Conservation (phyloP, 2,329 filamentous ascomycete species). For the Scolecobasidium constrictum region DNA sequence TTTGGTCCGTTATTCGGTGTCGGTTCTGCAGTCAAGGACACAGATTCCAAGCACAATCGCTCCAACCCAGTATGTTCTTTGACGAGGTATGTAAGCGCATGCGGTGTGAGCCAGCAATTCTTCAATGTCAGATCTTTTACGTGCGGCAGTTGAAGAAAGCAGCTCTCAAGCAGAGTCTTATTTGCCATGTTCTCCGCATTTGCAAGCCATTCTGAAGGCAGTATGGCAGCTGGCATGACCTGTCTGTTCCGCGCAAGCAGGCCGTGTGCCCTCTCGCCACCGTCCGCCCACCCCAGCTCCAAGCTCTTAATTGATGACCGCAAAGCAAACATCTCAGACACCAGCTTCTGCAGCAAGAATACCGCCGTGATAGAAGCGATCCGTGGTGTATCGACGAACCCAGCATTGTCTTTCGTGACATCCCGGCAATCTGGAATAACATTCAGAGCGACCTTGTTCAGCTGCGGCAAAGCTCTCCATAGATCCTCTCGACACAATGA, state of each 20-base stretch:
- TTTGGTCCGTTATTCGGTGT: neutral
- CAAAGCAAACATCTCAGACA: slow-evolving; percentile 39
- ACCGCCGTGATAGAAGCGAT: slow-evolving; percentile 44
- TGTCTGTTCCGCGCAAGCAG: slow-evolving; percentile 50
- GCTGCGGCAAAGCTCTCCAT: slow-evolving; percentile 46
- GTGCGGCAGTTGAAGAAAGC: slow-evolving; percentile 43
- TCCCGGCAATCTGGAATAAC: slow-evolving; percentile 58
- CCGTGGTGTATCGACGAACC: slow-evolving; percentile 36
- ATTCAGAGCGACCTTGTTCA: slow-evolving; percentile 46
- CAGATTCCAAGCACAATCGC: slow-evolving; percentile 49
- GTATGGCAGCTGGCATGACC: slow-evolving; percentile 51
- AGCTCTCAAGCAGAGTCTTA: slow-evolving; percentile 11
- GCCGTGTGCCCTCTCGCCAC: slow-evolving; percentile 56
- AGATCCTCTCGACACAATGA: slow-evolving; percentile 47
- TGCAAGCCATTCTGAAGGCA: slow-evolving; percentile 22
- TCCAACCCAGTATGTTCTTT: slow-evolving; percentile 38
- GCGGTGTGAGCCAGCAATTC: slow-evolving; percentile 59
- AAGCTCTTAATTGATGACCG: slow-evolving; percentile 44
- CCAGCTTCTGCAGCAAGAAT: slow-evolving; percentile 39
- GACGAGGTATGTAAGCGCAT: slow-evolving; percentile 43
- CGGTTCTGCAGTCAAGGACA: slow-evolving; percentile 40
- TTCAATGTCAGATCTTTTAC: slow-evolving; percentile 50
- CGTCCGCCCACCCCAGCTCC: slow-evolving; percentile 55
- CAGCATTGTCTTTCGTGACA: slow-evolving; percentile 41
- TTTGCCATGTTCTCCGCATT: slow-evolving; percentile 10